Evolutionary conservation across 305 asterid species (phyloP).

Genomic region (Ilex paraguariensis): DNA sequence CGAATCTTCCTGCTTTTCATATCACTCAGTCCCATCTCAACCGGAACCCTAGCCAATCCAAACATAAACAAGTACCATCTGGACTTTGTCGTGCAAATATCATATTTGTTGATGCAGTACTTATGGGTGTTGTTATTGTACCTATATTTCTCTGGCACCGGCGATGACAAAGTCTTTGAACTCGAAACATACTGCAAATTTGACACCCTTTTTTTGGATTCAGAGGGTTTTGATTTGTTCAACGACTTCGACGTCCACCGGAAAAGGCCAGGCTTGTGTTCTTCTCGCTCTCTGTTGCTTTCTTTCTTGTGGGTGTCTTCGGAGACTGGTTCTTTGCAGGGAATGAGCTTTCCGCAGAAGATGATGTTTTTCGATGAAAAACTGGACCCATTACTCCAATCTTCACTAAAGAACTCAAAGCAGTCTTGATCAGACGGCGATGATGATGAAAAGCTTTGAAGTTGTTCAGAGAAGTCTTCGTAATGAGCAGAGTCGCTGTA

Average conservation of each 20-base stretch:
- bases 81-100: background rate
- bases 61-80: background rate
- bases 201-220: no score
- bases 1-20: background rate
- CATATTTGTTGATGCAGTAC: background rate
- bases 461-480: no score
- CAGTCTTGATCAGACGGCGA: background rate
- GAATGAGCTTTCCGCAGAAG: background rate
- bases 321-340: background rate
- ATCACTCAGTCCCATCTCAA: background rate
- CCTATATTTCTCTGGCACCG: background rate
- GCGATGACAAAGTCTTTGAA: background rate
- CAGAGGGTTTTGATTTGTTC: no score
- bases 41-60: background rate
- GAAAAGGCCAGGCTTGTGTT: no score
- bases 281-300: no score
- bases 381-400: background rate
- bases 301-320: background rate
- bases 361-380: background rate
- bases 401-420: constrained; percentile 1
- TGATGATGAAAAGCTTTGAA: constrained; percentile 13
- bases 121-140: background rate
- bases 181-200: background rate
- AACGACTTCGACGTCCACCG: no score
- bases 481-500: constrained; percentile 14